Conservation (phyloP, 1,139 yeast genomes). For the Debaryomycetaceae sp. region DNA sequence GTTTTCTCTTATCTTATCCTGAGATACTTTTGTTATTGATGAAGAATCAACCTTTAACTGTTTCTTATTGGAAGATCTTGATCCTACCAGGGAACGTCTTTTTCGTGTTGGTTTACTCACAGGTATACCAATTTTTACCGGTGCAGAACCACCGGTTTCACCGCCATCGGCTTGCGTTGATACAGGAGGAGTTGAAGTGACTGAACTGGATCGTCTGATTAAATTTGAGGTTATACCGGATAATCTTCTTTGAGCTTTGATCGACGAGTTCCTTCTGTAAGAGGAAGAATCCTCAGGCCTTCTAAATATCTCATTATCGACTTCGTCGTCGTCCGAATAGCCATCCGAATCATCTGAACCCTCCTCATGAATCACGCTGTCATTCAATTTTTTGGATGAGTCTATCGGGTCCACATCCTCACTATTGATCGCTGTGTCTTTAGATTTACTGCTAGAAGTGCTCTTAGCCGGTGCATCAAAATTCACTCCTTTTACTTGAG, state of each 20-base stretch:
- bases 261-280: slow-evolving; percentile 27
- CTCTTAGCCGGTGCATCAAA: neutral
- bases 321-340: slow-evolving; percentile 13
- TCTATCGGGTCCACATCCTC: slow-evolving; percentile 30
- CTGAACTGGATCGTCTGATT: slow-evolving; percentile 29
- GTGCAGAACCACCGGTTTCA: slow-evolving; percentile 8
- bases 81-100: slow-evolving; percentile 23
- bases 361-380: slow-evolving; percentile 4
- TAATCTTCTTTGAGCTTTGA: slow-evolving; percentile 30
- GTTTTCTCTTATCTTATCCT: slow-evolving; percentile 8
- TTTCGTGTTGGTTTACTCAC: slow-evolving; percentile 27
- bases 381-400: slow-evolving; percentile 3
- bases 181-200: slow-evolving; percentile 17
- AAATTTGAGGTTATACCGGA: slow-evolving; percentile 33
- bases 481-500: neutral
- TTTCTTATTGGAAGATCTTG: slow-evolving; percentile 11
- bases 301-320: slow-evolving; percentile 33
- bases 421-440: neutral
- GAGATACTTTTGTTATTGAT: slow-evolving; percentile 1
- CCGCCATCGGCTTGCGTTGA: slow-evolving; percentile 11
- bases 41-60: slow-evolving; percentile 9
- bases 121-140: slow-evolving; percentile 40
- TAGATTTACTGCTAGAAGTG: neutral
- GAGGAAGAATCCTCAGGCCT: slow-evolving; percentile 16
- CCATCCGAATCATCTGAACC: slow-evolving; percentile 7